phyloP scores from a whole-genome alignment of 2,329 filamentous ascomycete species.

The Curvularia sp. region DNA sequence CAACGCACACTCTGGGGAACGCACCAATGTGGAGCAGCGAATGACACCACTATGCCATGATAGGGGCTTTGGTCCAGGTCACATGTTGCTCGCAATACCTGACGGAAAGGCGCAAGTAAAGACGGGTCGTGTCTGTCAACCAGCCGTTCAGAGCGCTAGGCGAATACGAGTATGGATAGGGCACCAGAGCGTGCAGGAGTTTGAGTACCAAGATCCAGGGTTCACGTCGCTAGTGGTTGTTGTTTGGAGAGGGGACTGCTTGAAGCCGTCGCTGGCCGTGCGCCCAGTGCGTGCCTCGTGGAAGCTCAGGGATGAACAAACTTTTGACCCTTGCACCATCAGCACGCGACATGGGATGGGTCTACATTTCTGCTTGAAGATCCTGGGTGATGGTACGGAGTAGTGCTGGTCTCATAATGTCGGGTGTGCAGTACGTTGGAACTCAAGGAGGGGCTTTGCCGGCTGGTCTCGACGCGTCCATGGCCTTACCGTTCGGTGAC shows the following conservation, averaged over 20 bases:
- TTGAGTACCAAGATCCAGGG: slow-evolving; percentile 24
- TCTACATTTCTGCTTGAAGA: background rate
- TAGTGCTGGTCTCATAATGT: background rate
- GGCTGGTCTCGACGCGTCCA: background rate
- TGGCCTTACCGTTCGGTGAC: background rate
- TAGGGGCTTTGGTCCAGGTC: slow-evolving; percentile 13
- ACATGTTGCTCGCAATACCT: slow-evolving; percentile 37
- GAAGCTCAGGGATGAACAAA: slow-evolving; percentile 25
- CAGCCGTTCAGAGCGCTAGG: slow-evolving; percentile 17
- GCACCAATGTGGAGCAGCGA: slow-evolving; percentile 4
- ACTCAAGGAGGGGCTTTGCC: background rate
- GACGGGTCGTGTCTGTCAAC: slow-evolving; percentile 20
- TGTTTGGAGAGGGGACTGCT: slow-evolving; percentile 10
- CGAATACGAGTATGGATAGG: slow-evolving; percentile 26
- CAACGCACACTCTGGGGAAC: background rate
- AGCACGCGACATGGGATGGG: slow-evolving; percentile 2
- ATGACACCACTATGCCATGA: background rate
- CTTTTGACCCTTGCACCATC: slow-evolving; percentile 9
- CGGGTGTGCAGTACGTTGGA: no score
- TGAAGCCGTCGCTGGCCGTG: slow-evolving; percentile 23
- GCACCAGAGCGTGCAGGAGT: slow-evolving; percentile 15
- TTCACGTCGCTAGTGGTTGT: slow-evolving; percentile 29
- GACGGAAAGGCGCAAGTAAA: slow-evolving; percentile 23
- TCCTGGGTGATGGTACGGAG: background rate
- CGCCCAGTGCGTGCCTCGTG: slow-evolving; percentile 28